Evolutionary conservation across 2,329 filamentous ascomycete genomes (phyloP).

Genomic region (Niveomyces coronatus): DNA sequence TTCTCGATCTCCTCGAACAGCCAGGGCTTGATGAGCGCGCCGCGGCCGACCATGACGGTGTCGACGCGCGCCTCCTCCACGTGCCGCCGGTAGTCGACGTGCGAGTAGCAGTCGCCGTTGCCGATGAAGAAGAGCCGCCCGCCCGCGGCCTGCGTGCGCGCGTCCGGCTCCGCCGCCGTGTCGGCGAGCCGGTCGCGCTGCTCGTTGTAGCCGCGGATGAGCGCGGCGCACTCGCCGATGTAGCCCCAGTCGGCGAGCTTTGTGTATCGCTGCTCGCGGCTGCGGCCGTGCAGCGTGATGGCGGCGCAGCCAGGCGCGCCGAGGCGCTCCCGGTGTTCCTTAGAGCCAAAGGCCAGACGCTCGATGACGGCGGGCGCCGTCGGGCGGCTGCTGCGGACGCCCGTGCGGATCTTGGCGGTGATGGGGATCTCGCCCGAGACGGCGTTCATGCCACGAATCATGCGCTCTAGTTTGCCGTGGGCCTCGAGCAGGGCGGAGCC

Average conservation of each 20-base stretch:
- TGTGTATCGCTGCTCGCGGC: conserved; percentile 89
- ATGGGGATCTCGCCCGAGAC: conserved; percentile 87
- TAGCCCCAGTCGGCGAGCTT: conserved; percentile 90
- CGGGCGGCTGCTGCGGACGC: conserved; percentile 68
- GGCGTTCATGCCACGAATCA: conserved; percentile 89
- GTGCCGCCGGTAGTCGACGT: conserved; percentile 74
- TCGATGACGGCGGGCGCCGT: conserved; percentile 75
- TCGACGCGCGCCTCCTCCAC: conserved; percentile 73
- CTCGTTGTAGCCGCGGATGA: conserved; percentile 71
- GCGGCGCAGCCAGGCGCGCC: conserved; percentile 82
- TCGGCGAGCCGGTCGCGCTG: conserved; percentile 58
- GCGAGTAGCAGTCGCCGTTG: conserved; percentile 94
- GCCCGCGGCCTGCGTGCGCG: conserved; percentile 50
- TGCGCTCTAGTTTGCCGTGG: conserved; percentile 82
- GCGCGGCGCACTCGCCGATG: conserved; percentile 77
- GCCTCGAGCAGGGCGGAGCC: conserved; percentile 89
- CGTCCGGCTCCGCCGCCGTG: conserved; percentile 68
- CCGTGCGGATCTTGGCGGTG: conserved; percentile 89
- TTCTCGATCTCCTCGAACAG: conserved; percentile 92
- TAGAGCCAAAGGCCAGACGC: conserved; percentile 69
- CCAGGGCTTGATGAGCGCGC: conserved; percentile 96
- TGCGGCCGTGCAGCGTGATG: conserved; percentile 90
- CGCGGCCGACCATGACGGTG: conserved; percentile 93
- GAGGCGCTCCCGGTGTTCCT: conserved; percentile 57
- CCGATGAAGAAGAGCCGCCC: conserved; percentile 82